Evolutionary conservation across 1,139 yeast species (phyloP).

Genomic region (Diutina neorugosa): DNA sequence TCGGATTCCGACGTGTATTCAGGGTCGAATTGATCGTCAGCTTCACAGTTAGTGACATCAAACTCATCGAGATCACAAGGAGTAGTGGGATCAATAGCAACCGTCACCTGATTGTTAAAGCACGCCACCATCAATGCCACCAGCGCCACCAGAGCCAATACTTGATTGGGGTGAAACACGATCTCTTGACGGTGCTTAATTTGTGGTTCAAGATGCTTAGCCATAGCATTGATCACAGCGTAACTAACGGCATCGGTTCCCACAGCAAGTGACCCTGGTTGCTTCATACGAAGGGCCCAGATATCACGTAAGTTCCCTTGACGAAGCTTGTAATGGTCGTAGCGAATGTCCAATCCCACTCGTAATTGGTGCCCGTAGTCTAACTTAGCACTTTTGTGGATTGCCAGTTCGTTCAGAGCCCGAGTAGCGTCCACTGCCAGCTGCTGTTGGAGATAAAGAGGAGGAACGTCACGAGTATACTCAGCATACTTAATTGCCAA

Average conservation of each 20-base stretch:
- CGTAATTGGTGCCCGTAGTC: slow-evolving; percentile 51
- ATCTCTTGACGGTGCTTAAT: slow-evolving; percentile 10
- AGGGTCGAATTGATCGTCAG: slow-evolving; percentile 13
- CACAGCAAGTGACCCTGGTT: slow-evolving; percentile 9
- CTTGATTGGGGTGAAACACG: slow-evolving; percentile 11
- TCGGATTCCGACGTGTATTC: slow-evolving; percentile 23
- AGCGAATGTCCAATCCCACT: slow-evolving; percentile 53
- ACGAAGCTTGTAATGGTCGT: slow-evolving; percentile 47
- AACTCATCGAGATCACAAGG: not conserved
- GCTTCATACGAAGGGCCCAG: slow-evolving; percentile 34
- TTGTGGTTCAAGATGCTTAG: slow-evolving; percentile 10
- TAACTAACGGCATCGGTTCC: slow-evolving; percentile 11
- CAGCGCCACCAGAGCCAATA: slow-evolving; percentile 11
- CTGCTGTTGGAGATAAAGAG: slow-evolving; percentile 42
- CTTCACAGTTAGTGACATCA: not conserved
- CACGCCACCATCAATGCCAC: slow-evolving; percentile 19
- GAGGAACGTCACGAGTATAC: slow-evolving; percentile 10
- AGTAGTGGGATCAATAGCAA: slow-evolving; percentile 11
- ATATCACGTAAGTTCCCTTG: slow-evolving; percentile 61
- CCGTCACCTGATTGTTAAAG: slow-evolving; percentile 17
- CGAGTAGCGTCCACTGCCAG: slow-evolving; percentile 46
- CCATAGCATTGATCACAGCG: slow-evolving; percentile 16
- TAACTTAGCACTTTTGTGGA: slow-evolving; percentile 50
- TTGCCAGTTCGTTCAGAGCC: slow-evolving; percentile 45
- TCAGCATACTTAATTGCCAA: slow-evolving; percentile 5